phyloP scores from a whole-genome alignment of 352 stramenopile genomes.

The Phytophthora meadii region DNA sequence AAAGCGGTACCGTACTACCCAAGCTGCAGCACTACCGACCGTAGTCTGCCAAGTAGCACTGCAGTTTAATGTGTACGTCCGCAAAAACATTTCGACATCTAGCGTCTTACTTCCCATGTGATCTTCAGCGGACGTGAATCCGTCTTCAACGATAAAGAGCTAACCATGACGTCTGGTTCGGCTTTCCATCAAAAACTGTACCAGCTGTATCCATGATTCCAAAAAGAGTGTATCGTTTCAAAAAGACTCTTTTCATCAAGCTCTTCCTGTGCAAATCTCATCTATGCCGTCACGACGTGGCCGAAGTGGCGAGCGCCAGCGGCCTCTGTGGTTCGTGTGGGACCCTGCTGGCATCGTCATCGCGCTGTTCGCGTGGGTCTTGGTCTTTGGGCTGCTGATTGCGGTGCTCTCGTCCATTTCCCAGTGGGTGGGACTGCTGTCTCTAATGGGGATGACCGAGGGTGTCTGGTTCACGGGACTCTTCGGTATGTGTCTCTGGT shows the following conservation, averaged over 20 bases:
- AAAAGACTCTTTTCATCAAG: neutral
- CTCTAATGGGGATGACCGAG: slow-evolving; percentile 51
- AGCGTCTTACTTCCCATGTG: no score
- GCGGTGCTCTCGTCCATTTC: slow-evolving; percentile 59
- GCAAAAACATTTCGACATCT: no score
- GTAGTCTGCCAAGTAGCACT: no score
- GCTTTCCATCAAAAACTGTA: neutral
- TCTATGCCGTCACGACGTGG: slow-evolving; percentile 11
- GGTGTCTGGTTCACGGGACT: slow-evolving; percentile 55
- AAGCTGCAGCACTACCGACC: no score
- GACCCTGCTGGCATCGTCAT: slow-evolving; percentile 73
- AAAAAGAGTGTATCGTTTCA: slow-evolving; percentile 6
- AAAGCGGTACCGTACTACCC: neutral
- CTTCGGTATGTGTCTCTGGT: slow-evolving; percentile 80
- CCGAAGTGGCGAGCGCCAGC: slow-evolving; percentile 1
- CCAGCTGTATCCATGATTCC: neutral
- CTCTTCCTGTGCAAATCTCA: slow-evolving; percentile 6
- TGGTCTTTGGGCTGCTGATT: slow-evolving; percentile 53
- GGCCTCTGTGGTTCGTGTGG: slow-evolving; percentile 58
- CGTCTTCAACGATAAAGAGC: slow-evolving; percentile 2
- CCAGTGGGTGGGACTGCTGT: slow-evolving; percentile 66
- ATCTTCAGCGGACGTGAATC: no score
- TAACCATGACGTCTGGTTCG: neutral
- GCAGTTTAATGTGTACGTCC: no score
- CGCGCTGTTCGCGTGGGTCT: slow-evolving; percentile 61